These are phyloP conservation scores for Colletotrichum horii DNA, from an alignment of 2,329 filamentous ascomycete species.

Conservation along the genomic window DNA sequence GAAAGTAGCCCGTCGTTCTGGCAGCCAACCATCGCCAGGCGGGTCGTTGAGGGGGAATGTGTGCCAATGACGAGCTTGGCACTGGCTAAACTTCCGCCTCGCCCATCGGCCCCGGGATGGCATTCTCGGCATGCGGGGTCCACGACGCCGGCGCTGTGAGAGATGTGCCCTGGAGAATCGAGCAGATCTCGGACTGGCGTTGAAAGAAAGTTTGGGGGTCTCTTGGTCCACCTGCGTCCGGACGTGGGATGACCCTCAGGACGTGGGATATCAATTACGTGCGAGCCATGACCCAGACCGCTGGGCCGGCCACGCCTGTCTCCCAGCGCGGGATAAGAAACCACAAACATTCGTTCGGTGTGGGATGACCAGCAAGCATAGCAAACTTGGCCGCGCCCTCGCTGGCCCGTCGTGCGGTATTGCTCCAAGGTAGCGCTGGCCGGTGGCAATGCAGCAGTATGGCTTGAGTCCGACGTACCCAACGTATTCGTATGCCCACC, in stretches of 20 bases:
- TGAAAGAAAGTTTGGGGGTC: slow-evolving; percentile 22
- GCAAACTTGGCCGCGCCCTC: neutral
- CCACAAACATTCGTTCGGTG: neutral
- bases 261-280: neutral
- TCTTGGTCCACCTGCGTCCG: slow-evolving; percentile 16
- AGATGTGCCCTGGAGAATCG: neutral
- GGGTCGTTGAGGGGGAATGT: neutral
- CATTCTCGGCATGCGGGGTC: neutral
- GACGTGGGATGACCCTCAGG: slow-evolving; percentile 16
- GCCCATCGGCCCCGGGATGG: neutral
- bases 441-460: neutral
- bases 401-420: neutral
- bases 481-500: neutral
- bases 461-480: neutral
- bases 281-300: neutral
- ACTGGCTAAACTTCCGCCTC: neutral
- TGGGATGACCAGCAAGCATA: neutral
- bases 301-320: slow-evolving; percentile 3
- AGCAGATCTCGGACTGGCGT: neutral
- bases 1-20: neutral
- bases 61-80: neutral
- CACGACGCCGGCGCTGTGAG: neutral
- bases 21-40: neutral
- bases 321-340: neutral
- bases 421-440: neutral